phyloP scores from a whole-genome alignment of 1,139 yeast genomes.

The Pichia sp. region DNA sequence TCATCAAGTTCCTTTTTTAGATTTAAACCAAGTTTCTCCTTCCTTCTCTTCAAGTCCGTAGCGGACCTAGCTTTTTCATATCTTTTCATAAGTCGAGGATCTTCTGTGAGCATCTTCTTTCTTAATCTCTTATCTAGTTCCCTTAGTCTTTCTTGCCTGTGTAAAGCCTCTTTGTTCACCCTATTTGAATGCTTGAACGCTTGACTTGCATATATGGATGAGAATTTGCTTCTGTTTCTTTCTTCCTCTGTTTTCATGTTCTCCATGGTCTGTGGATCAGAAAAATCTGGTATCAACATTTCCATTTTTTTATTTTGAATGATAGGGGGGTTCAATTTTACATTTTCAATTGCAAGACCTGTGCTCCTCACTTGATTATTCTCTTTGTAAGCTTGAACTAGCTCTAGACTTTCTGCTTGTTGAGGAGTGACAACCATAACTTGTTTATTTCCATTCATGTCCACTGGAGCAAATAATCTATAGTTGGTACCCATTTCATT shows the following conservation, averaged over 20 bases:
- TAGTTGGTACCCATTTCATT: conserved; percentile 70
- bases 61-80: conserved; percentile 10
- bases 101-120: conserved; percentile 19
- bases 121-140: conserved; percentile 14
- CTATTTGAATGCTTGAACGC: conserved; percentile 48
- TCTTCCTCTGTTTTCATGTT: conserved; percentile 29
- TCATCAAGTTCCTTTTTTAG: conserved; percentile 4
- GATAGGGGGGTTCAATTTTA: conserved; percentile 4
- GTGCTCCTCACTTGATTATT: conserved; percentile 5
- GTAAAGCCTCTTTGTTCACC: conserved; percentile 38
- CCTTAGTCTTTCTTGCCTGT: conserved; percentile 18
- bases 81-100: conserved; percentile 20
- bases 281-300: conserved; percentile 31
- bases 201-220: conserved; percentile 38
- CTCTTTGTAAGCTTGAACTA: conserved; percentile 9
- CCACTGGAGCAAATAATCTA: conserved; percentile 40
- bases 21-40: conserved; percentile 15
- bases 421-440: conserved; percentile 31
- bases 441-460: conserved; percentile 36
- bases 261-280: conserved; percentile 16
- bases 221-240: conserved; percentile 33
- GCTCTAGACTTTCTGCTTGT: conserved; percentile 15
- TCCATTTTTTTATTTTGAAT: conserved; percentile 22
- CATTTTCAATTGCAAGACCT: conserved; percentile 13
- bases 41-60: conserved; percentile 12